Evolutionary conservation across 2,329 filamentous ascomycete genomes (phyloP), one percentile per base, ranked within the genome.

Genomic region (Bipolaris cookei): DNA sequence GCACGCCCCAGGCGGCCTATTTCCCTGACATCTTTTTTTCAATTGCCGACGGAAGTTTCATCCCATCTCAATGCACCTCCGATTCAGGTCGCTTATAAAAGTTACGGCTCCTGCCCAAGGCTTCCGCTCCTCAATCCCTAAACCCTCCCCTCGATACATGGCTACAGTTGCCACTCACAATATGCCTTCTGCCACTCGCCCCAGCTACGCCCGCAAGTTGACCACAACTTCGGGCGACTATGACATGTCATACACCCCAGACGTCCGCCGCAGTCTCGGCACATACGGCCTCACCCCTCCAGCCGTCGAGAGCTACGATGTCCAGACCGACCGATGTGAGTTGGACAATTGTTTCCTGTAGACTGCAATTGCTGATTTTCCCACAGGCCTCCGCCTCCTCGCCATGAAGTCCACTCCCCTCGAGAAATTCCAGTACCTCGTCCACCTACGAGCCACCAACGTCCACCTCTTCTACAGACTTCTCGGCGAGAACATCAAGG

Each of bases 371-470:
- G 11, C 58, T 67, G 30, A 66, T 46, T 30, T 16, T 32, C 84
- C 87, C 79, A 76, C 69, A 78, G 89, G 88, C 73, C 86, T 93
- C 80, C 87, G 87, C 77, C 88, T 92, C 80, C 88, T 94, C 69
- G 83, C 87, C 56, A 84, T 84, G 60, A 87, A 90, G 62, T 79
- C 84, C 62, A 90, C 89, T 44, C 80, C 82, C 64, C 87, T 95
- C 70, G 90, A 94, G 83, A 91, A 90, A 81, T 94, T 92, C 78
- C 84, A 92, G 54, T 95, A 94, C 79, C 83, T 95, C 75, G 90
- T 89, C 42, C 83, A 85, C 63, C 79, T 94, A 76, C 90, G 92
- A 79, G 84, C 84, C 74, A 86, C 88, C 69, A 94, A 93, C 75
- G 84, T 86, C 61, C 88, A 94, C 76, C 85, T 95, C 56, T 95